Percentiles rank a stretch among this genome's conserved stretches.
phyloP scores from a whole-genome alignment of 768 basidiomycete genomes.

The Leucocoprinus leucothites region DNA sequence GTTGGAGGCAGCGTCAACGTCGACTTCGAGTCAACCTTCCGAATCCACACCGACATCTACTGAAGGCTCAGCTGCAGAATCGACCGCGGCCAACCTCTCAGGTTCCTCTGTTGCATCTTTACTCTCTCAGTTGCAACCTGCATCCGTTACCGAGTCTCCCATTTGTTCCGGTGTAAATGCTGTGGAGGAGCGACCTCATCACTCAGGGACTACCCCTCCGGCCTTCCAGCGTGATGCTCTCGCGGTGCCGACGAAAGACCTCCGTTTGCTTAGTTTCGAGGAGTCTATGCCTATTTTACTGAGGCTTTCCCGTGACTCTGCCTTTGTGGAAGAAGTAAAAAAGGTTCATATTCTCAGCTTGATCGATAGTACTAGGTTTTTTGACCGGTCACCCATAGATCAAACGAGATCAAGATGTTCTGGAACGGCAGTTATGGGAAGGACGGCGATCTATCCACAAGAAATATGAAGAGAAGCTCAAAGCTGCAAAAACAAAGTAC shows the following conservation, averaged over 20 bases:
- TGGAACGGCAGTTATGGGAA: conserved; percentile 68
- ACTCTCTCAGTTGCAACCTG: conserved; percentile 55
- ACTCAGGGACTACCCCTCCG: not conserved
- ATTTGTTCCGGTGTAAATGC: not conserved
- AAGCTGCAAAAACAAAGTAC: conserved; percentile 64
- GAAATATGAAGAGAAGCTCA: conserved; percentile 71
- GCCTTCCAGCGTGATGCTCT: not conserved
- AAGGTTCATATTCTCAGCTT: conserved; percentile 35
- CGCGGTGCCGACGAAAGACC: not conserved
- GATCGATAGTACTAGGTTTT: not conserved
- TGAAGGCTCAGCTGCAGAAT: conserved; percentile 7
- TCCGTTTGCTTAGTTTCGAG: conserved; percentile 26
- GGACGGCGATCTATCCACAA: conserved; percentile 60
- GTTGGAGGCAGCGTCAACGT: conserved; percentile 18
- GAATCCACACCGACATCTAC: conserved; percentile 6
- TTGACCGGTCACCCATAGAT: conserved; percentile 39
- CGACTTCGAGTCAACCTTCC: conserved; percentile 14
- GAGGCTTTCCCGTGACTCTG: conserved; percentile 61
- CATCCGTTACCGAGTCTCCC: conserved; percentile 15
- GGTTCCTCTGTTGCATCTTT: conserved; percentile 52
- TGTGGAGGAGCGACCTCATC: not conserved
- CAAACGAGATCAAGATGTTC: conserved; percentile 63
- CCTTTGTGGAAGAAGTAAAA: conserved; percentile 45
- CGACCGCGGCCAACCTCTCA: conserved; percentile 6
- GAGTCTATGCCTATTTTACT: conserved; percentile 28